Conservation (phyloP, 352 stramenopile species). For the Phytophthora ohioensis region DNA sequence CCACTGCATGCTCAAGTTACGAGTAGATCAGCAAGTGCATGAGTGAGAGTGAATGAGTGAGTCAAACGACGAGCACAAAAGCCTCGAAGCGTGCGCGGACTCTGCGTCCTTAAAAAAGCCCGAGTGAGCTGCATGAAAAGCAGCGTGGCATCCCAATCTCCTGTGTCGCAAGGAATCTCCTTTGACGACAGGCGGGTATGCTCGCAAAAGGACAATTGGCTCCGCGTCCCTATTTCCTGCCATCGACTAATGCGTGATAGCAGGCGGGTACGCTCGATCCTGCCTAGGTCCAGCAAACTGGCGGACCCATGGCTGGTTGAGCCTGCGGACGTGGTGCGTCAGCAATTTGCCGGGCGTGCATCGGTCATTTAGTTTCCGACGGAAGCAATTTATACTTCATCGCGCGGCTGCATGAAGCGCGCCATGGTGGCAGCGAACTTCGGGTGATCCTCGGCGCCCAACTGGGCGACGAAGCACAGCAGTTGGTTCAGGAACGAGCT, state of each 20-base stretch:
- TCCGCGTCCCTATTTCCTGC: conserved; percentile 39
- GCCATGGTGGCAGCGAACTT: conserved; percentile 39
- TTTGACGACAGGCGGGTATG: conserved; percentile 34
- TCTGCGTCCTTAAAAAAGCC: conserved; percentile 25
- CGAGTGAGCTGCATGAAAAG: conserved; percentile 39
- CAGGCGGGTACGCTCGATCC: conserved; percentile 36
- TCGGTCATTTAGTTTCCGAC: conserved; percentile 20
- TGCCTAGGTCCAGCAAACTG: conserved; percentile 2
- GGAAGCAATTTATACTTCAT: conserved; percentile 29
- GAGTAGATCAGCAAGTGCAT: conserved; percentile 4
- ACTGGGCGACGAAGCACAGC: conserved; percentile 35
- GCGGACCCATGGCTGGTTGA: conserved; percentile 8
- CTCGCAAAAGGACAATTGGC: conserved; percentile 33
- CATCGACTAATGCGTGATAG: conserved; percentile 15
- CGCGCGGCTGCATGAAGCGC: conserved; percentile 42
- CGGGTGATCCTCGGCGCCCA: conserved; percentile 34
- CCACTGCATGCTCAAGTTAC: conserved; percentile 14
- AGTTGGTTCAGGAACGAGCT: conserved; percentile 46
- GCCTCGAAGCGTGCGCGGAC: conserved; percentile 36
- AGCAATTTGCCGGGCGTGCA: conserved; percentile 31
- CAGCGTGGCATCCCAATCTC: conserved; percentile 44
- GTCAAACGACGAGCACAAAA: conserved; percentile 31
- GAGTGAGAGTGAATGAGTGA: conserved; percentile 13
- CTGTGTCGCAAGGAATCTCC: conserved; percentile 16
- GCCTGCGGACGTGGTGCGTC: conserved; percentile 32